These are phyloP conservation scores for Blastobotrys capitulatus DNA, from an alignment of 1,139 yeast species.

Conservation along the genomic window DNA sequence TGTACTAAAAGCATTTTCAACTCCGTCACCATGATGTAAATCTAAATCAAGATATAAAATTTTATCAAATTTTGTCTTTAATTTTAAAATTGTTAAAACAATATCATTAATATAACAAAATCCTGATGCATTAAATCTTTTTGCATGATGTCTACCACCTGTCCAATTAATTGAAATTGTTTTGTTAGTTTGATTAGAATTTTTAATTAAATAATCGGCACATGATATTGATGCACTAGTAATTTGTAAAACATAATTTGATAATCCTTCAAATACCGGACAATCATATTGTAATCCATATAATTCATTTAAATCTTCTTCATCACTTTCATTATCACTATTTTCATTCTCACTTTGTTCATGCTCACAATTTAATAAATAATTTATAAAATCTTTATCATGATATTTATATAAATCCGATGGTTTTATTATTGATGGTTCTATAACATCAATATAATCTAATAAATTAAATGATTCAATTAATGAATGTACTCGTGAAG, in stretches of 20 bases:
- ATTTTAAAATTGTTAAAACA: constrained; percentile 46
- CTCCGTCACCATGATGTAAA: constrained; percentile 79
- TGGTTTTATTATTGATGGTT: constrained; percentile 21
- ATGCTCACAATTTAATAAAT: constrained; percentile 30
- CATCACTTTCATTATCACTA: neutral
- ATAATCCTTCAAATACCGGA: constrained; percentile 52
- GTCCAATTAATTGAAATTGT: constrained; percentile 60
- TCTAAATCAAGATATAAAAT: constrained; percentile 67
- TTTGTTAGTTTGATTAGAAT: neutral
- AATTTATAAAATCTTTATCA: constrained; percentile 36
- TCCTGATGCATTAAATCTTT: constrained; percentile 54
- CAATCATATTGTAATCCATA: constrained; percentile 53
- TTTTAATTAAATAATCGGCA: constrained; percentile 35
- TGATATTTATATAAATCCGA: constrained; percentile 38
- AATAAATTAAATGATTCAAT: constrained; percentile 41
- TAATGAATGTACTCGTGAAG: constrained; percentile 42
- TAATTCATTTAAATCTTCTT: neutral
- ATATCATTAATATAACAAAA: constrained; percentile 72
- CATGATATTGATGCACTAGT: constrained; percentile 58
- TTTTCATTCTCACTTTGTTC: constrained; percentile 2
- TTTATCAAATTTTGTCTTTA: constrained; percentile 44
- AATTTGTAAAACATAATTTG: constrained; percentile 44
- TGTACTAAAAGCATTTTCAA: constrained; percentile 56
- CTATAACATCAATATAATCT: constrained; percentile 13
- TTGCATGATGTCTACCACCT: constrained; percentile 76